These are phyloP conservation scores for Geotrichum siamense DNA, from an alignment of 1,139 yeast genomes.

Conservation along the genomic window DNA sequence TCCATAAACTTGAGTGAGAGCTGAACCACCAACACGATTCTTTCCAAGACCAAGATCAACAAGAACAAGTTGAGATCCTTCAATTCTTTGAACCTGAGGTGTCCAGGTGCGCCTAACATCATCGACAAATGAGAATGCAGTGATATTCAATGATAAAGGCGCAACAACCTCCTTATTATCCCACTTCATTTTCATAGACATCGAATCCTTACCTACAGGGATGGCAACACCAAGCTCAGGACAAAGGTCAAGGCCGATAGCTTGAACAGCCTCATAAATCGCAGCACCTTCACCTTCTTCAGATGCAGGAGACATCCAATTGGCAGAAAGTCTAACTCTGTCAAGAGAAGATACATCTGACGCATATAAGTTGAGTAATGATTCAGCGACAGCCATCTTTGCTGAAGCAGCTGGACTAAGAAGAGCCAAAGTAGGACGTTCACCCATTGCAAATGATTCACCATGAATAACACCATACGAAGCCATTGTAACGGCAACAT, in stretches of 20 bases:
- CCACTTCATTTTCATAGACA: constrained; percentile 99
- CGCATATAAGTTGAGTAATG: constrained; percentile 80
- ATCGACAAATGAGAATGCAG: constrained; percentile 84
- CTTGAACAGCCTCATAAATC: constrained; percentile 93
- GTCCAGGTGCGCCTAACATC: constrained; percentile 94
- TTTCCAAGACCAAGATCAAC: constrained; percentile 69
- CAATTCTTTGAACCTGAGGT: constrained; percentile 57
- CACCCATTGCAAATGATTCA: constrained; percentile 98
- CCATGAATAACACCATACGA: constrained; percentile 84
- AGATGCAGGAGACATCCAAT: constrained; percentile 99
- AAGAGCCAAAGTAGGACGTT: constrained; percentile 84
- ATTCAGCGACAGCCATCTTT: constrained; percentile 92
- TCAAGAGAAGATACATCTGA: constrained; percentile 77
- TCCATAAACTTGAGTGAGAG: constrained; percentile 86
- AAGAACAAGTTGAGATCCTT: constrained; percentile 55
- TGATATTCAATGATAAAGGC: constrained; percentile 85
- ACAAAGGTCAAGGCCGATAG: constrained; percentile 89
- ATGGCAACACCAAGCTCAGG: constrained; percentile 87
- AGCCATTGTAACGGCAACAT: constrained; percentile 93
- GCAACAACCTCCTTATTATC: constrained; percentile 74
- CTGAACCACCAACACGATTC: constrained; percentile 76
- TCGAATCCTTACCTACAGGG: constrained; percentile 98
- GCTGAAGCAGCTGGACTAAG: constrained; percentile 96
- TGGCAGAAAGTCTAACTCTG: constrained; percentile 82
- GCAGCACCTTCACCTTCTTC: constrained; percentile 95